phyloP scores from a whole-genome alignment of 2,329 filamentous ascomycete genomes.

The Claviceps quebecensis region DNA sequence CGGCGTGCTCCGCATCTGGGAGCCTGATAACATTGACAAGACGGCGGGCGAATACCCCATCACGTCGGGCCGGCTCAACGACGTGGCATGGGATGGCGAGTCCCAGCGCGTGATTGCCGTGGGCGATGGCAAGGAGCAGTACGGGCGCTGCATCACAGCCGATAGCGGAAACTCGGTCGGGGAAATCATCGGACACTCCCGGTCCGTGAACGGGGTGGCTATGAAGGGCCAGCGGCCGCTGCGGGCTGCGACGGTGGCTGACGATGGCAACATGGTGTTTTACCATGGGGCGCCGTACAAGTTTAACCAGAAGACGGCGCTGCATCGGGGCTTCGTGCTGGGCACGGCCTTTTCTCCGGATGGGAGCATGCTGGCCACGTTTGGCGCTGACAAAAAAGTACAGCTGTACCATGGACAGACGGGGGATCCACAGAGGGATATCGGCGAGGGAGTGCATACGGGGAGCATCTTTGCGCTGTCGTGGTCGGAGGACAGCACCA shows the following conservation, averaged over 20 bases:
- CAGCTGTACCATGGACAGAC: constrained; percentile 96
- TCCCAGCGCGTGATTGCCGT: constrained; percentile 94
- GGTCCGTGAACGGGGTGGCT: constrained; percentile 79
- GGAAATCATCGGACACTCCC: constrained; percentile 83
- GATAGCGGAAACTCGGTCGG: constrained; percentile 95
- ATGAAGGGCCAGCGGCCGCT: constrained; percentile 84
- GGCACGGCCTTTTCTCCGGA: constrained; percentile 84
- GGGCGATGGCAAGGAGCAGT: constrained; percentile 85
- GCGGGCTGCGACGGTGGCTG: constrained; percentile 77
- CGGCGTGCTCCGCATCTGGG: constrained; percentile 83
- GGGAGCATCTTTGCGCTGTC: constrained; percentile 88
- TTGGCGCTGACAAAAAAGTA: constrained; percentile 83
- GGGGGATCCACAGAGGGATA: constrained; percentile 62
- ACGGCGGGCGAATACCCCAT: constrained; percentile 93
- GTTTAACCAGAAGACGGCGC: constrained; percentile 69
- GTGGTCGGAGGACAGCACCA: constrained; percentile 77
- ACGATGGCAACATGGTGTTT: constrained; percentile 83
- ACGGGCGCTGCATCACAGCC: constrained; percentile 84
- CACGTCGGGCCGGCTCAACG: constrained; percentile 87
- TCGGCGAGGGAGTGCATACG: constrained; percentile 74
- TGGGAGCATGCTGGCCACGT: constrained; percentile 66
- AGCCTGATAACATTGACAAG: constrained; percentile 67
- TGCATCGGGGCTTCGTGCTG: constrained; percentile 82
- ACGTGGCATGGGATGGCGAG: constrained; percentile 95
- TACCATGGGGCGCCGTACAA: constrained; percentile 93